Base-by-base conservation (phyloP, 192 early-diverging fungal species). In the Podila epicladia region DNA sequence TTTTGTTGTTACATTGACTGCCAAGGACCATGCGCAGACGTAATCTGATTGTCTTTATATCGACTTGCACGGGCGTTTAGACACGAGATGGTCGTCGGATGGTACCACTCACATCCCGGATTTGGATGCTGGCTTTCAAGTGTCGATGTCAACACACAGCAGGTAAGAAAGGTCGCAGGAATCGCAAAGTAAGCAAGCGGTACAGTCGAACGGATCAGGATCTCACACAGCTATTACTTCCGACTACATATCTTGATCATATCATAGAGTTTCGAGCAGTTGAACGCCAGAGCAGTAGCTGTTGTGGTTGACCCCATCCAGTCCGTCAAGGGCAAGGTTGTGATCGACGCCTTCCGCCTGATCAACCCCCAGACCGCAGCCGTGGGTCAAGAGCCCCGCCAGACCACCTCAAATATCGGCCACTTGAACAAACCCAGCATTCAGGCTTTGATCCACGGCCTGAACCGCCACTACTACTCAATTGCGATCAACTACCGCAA, bases 101-200 rank as follows among this genome's bases (percentile, higher is more conserved):
- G 98, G 98, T 99, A 99, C 83, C 98, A 99, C 86, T 99, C 98
- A 69, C 98, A 99, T 87, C 98, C 98, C 37, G 98, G 98, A 60
- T 99, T 99, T 71, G 98, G 98, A 53, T 99, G 98, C 90, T 99
- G 98, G 98, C 89, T 99, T 32, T 99, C 97, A 22, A 97, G 95
- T 76, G 97, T 98, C 11, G 98, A 99, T 87, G 94, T 99, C 62
- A 97, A 97, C 87, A 99, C 98, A 55, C 98, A 99, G 84, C 95
- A 97, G 89, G 94, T 94, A 87, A 32, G 13, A 12, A 31, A 20
- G 29, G 37, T 12, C 8, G 33, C 9, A 26, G 7, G 31, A 28
- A 17, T 45, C 3, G 41, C 41, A 3, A 17, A 17, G 41, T 2
- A 15, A 45, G 15, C 12, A 45, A 37, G 9, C 35, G 1, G 1